Base-by-base conservation (phyloP, 2,329 filamentous ascomycete species). In the Aspergillus versicolor region DNA sequence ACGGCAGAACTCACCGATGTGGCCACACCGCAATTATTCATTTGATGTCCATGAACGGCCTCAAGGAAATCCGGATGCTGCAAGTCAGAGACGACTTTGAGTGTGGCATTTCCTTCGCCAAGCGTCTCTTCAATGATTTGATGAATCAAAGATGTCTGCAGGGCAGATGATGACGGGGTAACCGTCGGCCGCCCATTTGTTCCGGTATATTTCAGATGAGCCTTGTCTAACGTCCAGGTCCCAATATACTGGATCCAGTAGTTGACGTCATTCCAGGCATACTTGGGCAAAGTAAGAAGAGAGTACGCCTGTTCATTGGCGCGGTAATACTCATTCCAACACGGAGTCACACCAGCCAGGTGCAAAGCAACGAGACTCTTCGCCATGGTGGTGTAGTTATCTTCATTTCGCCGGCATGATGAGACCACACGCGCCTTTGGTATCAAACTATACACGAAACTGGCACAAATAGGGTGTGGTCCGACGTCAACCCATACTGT, bases 241-340 rank as follows among this genome's bases (percentile, higher is more conserved):
- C 89, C 87, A 61, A 81, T 79, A 70, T 89, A 89, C 67, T 86
- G 84, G n/a, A 89, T 80, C 87, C 87, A 89, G 74, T 90, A 90
- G 63, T 84, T 85, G 78, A 90, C 90, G 61, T 84, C 77, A 67
- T 91, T 86, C 70, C 87, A 91, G 1, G 80, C 79, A 67, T 91
- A 91, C 0, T 82, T 81, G 3, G 88, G 87, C 4, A 91, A 75
- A 22, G 83, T 77, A 12, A 88, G 74, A n/a, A 90, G 75, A 43
- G 81, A 77, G 45, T 86, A 80, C 1, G 81, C 79, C 43, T 76
- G 69, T 64, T 85, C 82, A 70, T 85, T 88, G 54, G 84, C 79
- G 51, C 79, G 77, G 71, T 88, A 84, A 65, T 83, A 89, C 71
- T 91, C 89, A 58, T 87, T 82, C 83, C 89, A 92, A 70, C 87